These are phyloP conservation scores for Rhodotorula babjevae DNA, from an alignment of 768 basidiomycete genomes.

Conservation along the genomic window DNA sequence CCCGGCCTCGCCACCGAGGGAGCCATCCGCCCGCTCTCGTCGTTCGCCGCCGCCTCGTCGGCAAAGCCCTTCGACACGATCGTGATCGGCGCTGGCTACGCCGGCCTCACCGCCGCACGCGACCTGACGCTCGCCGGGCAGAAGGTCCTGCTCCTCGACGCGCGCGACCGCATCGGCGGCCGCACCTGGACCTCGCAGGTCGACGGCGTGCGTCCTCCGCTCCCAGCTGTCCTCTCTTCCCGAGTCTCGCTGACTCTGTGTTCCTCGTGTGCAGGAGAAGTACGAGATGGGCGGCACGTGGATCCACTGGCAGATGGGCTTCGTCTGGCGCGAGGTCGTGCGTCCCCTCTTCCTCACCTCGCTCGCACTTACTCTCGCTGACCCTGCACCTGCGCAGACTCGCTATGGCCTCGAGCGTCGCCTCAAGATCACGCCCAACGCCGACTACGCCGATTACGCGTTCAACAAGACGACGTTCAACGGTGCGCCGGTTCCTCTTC, in stretches of 20 bases:
- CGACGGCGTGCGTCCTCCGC: neutral
- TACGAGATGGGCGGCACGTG: slow-evolving; percentile 18
- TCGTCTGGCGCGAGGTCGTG: slow-evolving; percentile 8
- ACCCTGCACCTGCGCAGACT: neutral
- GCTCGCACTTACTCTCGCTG: neutral
- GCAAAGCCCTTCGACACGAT: slow-evolving; percentile 2
- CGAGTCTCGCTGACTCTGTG: no score
- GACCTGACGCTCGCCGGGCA: slow-evolving; percentile 5
- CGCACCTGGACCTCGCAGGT: slow-evolving; percentile 11
- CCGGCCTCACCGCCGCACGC: slow-evolving; percentile 3
- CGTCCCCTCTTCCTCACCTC: neutral
- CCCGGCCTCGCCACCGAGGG: neutral
- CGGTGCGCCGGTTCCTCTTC: neutral
- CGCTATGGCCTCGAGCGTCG: slow-evolving; percentile 5
- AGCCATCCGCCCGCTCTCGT: neutral
- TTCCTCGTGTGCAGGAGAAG: neutral
- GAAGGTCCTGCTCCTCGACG: slow-evolving; percentile 11
- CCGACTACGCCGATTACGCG: slow-evolving; percentile 6
- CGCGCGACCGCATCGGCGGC: slow-evolving; percentile 18
- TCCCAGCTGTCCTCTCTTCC: no score
- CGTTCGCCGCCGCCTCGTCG: neutral
- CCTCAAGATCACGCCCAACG: slow-evolving; percentile 12
- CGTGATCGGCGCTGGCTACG: slow-evolving; percentile 15
- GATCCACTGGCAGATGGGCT: slow-evolving; percentile 10
- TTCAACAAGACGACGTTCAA: neutral